Conservation (phyloP, 2,329 filamentous ascomycete genomes). For the Lachnellula subtilissima region DNA sequence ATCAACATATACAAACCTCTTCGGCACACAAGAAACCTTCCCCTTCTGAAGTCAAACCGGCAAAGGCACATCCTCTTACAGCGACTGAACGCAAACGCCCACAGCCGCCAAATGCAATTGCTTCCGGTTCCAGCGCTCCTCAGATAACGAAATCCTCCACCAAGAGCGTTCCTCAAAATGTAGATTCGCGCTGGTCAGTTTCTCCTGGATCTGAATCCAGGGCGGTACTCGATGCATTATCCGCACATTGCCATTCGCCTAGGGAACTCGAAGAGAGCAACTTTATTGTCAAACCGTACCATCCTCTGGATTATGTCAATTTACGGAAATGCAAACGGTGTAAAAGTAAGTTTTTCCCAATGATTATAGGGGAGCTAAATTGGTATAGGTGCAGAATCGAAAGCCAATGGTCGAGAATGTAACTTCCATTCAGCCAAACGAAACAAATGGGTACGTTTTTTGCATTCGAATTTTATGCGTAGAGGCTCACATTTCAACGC, state of each 20-base stretch:
- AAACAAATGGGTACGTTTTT: constrained; percentile 12
- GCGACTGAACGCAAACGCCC: too few species aligned
- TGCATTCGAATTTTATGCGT: not conserved
- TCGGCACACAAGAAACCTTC: too few species aligned
- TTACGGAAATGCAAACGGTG: constrained; percentile 15
- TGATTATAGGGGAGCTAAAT: not conserved
- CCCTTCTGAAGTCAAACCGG: too few species aligned
- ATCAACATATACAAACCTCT: too few species aligned
- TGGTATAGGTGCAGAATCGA: constrained; percentile 3
- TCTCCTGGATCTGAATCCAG: constrained; percentile 5
- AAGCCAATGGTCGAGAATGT: constrained; percentile 1
- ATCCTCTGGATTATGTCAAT: constrained; percentile 6
- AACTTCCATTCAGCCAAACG: constrained; percentile 13
- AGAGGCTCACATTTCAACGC: not conserved
- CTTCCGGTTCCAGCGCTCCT: too few species aligned
- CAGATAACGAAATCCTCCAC: too few species aligned
- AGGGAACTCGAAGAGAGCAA: constrained; percentile 7
- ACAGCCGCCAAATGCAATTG: too few species aligned
- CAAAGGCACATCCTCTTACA: too few species aligned
- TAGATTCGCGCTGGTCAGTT: constrained; percentile 6
- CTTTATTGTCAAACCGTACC: constrained; percentile 9
- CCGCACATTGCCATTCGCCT: constrained; percentile 11
- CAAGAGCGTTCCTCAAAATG: too few species aligned
- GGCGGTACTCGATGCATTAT: constrained; percentile 8
- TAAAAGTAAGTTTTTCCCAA: constrained; percentile 8